Base-by-base conservation (phyloP, 2,329 filamentous ascomycete genomes). In the Cercospora brassicicola region DNA sequence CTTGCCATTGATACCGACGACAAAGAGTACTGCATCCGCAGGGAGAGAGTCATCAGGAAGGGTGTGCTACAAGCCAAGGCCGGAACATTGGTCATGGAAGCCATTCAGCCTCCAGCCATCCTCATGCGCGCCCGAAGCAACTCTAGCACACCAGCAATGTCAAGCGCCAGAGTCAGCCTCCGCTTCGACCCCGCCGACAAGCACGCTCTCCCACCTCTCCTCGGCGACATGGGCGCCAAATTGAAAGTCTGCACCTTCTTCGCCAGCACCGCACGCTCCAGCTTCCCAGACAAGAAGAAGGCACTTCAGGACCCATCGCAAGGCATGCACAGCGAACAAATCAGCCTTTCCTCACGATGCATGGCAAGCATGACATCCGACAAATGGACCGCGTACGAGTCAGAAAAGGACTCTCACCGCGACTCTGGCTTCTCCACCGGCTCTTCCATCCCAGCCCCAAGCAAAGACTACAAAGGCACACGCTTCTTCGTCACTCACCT, bases 401-500 rank as follows among this genome's bases (percentile, higher is more conserved):
- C 62, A 62, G 30, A 66, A n/a, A 31, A 66, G 74, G 61, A 64
- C 45, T 59, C 72, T 10, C 78, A 81, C 62, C 80, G 82, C 62
- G 81, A 83, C 72, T 83, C 82, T 8, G 80, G 76, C 3, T 71
- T 71, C 18, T 77, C 77, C 4, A 70, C 71, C 15, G 72, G 72
- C 28, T 75, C 75, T 8, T 64, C 67, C 51, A 72, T 62, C 61
- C 73, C 33, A 74, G 75, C 69, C 8, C 55, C 60, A 45, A 72
- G 78, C 45, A 76, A 76, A 28, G 71, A 71, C 30, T 87, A 85
- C 76, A 77, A 80, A 1, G 82, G 82, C 26, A 77, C 78, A 5
- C 75, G 75, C 15, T 89, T 86, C 78, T 91, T 90, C 78, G 88
- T 87, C 2, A 84, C 89, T 6, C 82, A 82, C n/a, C 80, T 92